Conservation (phyloP, 192 early-diverging fungal species). For the Chytriomyces sp. region DNA sequence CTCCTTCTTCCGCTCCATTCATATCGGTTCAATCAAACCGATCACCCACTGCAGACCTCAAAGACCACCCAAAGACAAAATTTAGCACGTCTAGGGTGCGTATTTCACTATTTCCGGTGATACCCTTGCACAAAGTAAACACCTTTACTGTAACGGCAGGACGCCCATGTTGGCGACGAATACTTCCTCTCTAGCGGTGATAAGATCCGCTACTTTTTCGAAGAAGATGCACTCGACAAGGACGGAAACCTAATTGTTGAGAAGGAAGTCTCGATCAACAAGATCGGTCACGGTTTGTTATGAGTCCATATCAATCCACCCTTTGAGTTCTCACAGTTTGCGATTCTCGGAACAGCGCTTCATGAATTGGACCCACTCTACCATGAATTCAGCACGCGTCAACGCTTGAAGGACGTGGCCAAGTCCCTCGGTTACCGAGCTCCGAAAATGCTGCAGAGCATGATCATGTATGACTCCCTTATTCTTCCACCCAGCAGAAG, state of each 20-base stretch:
- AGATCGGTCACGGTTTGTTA: slow-evolving; percentile 80
- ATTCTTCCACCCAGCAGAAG: slow-evolving; percentile 54
- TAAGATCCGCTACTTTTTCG: slow-evolving; percentile 87
- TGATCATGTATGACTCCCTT: slow-evolving; percentile 73
- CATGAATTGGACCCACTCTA: slow-evolving; percentile 83
- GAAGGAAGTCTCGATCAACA: slow-evolving; percentile 76
- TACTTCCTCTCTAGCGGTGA: slow-evolving; percentile 88
- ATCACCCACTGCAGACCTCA: slow-evolving; percentile 45
- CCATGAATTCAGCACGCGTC: slow-evolving; percentile 61
- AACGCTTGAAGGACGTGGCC: slow-evolving; percentile 57
- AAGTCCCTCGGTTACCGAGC: slow-evolving; percentile 64
- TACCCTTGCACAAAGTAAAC: background rate
- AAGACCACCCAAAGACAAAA: slow-evolving; percentile 72
- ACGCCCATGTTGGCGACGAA: slow-evolving; percentile 77
- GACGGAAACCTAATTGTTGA: slow-evolving; percentile 63
- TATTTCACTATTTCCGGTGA: background rate
- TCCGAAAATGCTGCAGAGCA: slow-evolving; percentile 82
- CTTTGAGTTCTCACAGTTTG: too few species aligned
- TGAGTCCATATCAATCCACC: too few species aligned
- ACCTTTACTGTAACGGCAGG: slow-evolving; percentile 7
- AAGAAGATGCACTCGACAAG: slow-evolving; percentile 75
- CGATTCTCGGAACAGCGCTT: slow-evolving; percentile 67
- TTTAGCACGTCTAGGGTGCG: slow-evolving; percentile 68
- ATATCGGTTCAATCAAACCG: background rate
- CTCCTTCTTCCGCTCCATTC: too few species aligned